A percentile compares a stretch with the other conserved stretches of the same genome.
phyloP scores from a whole-genome alignment of 2,329 filamentous ascomycete species.

The Claviceps sp. region DNA sequence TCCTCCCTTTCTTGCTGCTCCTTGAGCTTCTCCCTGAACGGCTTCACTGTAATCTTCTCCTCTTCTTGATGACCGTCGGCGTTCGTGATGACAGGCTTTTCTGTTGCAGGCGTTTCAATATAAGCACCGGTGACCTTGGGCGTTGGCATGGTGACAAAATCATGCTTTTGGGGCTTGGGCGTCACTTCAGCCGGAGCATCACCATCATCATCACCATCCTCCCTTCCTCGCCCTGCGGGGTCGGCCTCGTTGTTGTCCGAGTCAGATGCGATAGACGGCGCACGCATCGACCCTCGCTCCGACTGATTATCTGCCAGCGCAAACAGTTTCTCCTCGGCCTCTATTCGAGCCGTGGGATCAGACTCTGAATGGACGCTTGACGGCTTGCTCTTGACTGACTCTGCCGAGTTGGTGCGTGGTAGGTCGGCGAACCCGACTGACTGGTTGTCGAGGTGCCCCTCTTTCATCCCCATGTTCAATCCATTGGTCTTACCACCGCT shows the following conservation, averaged over 20 bases:
- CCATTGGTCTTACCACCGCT: neutral
- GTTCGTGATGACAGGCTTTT: constrained; percentile 23
- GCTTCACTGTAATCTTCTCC: neutral
- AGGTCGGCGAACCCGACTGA: constrained; percentile 35
- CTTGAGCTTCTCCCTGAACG: constrained; percentile 8
- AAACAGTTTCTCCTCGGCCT: constrained; percentile 43
- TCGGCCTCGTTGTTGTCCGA: constrained; percentile 15
- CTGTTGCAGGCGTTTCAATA: constrained; percentile 40
- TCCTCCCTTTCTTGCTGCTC: constrained; percentile 6
- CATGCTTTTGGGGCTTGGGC: constrained; percentile 29
- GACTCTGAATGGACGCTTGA: constrained; percentile 36
- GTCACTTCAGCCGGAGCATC: constrained; percentile 27
- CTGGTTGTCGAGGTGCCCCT: constrained; percentile 18
- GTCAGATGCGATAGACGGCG: constrained; percentile 27
- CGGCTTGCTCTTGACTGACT: constrained; percentile 34
- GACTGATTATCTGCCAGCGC: constrained; percentile 41
- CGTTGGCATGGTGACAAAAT: constrained; percentile 37
- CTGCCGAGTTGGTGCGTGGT: constrained; percentile 27
- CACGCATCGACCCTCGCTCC: constrained; percentile 39
- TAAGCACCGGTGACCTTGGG: constrained; percentile 42
- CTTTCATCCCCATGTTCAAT: constrained; percentile 9
- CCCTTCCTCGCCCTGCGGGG: constrained; percentile 8
- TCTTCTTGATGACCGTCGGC: neutral
- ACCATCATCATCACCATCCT: constrained; percentile 8
- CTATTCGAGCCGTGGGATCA: constrained; percentile 43